Percentiles rank a stretch among this genome's conserved stretches.
These are phyloP conservation scores for Debaryomyces prosopidis DNA, from an alignment of 805 yeast species.

Conservation along the genomic window DNA sequence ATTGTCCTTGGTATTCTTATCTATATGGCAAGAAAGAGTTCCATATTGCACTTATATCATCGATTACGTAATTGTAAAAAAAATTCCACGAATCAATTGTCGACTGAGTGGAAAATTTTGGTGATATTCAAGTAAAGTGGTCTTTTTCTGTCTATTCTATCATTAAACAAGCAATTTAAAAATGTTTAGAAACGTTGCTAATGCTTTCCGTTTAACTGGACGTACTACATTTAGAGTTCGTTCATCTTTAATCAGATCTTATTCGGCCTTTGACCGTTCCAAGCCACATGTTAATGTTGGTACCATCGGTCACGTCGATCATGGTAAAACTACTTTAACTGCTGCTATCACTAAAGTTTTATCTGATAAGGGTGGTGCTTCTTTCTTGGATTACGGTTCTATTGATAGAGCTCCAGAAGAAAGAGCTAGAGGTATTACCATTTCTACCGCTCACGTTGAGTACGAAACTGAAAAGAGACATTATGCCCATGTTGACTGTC, in stretches of 20 bases:
- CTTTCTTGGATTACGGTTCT: conserved; percentile 86
- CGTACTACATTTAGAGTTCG: conserved; percentile 23
- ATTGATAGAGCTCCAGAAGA: conserved; percentile 99
- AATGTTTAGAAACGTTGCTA: conserved; percentile 31
- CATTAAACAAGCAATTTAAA: conserved; percentile 2
- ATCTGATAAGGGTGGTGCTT: conserved; percentile 86
- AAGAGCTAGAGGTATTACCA: conserved; percentile 99
- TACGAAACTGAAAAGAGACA: conserved; percentile 94
- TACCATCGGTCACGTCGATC: conserved; percentile 98
- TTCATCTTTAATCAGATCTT: conserved; percentile 33
- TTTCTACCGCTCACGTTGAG: conserved; percentile 97
- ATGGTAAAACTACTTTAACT: conserved; percentile 96
- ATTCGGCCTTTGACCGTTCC: conserved; percentile 86
- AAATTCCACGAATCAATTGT: neutral
- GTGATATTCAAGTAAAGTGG: neutral
- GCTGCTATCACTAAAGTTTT: conserved; percentile 98
- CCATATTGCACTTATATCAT: too few relatives aligned
- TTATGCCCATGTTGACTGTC: conserved; percentile 97
- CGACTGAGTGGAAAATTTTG: neutral
- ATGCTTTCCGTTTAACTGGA: conserved; percentile 28
- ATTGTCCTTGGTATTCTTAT: too few relatives aligned
- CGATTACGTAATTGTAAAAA: neutral
- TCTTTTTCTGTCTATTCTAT: conserved; percentile 1
- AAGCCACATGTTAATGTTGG: conserved; percentile 97
- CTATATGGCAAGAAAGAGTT: too few relatives aligned